A percentile compares a stretch with the other conserved stretches of the same genome.
phyloP scores from a whole-genome alignment of 2,329 filamentous ascomycete genomes.

The Sporothrix pseudoabietina region DNA sequence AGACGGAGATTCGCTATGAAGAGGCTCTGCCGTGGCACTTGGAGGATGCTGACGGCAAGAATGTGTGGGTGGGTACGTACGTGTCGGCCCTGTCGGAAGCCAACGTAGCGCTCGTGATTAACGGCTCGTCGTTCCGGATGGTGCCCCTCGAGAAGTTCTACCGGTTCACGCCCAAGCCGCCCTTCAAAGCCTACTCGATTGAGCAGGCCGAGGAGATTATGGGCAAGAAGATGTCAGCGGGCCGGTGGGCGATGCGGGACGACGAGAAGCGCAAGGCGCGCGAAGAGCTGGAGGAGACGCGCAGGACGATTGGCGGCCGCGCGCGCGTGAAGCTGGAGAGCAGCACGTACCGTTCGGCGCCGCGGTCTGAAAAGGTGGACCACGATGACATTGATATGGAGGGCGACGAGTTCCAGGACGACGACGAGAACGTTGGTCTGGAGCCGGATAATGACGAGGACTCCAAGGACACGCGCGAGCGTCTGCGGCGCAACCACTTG shows the following conservation, averaged over 20 bases:
- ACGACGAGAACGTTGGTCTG: conserved; percentile 76
- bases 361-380: conserved; percentile 66
- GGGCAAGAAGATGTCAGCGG: conserved; percentile 73
- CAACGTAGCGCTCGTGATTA: conserved; percentile 76
- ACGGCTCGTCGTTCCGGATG: conserved; percentile 73
- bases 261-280: conserved; percentile 60
- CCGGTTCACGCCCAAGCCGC: conserved; percentile 77
- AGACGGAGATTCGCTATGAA: conserved; percentile 77
- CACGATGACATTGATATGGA: conserved; percentile 69
- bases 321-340: conserved; percentile 70
- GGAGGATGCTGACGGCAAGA: conserved; percentile 94
- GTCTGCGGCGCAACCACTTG: conserved; percentile 79
- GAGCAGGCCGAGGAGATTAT: conserved; percentile 85
- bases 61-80: conserved; percentile 90
- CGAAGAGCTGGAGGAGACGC: conserved; percentile 63
- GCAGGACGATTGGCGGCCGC: conserved; percentile 53
- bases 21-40: conserved; percentile 96
- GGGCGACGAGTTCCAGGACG: conserved; percentile 79
- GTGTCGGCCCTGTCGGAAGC: conserved; percentile 85
- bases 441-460: conserved; percentile 83
- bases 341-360: conserved; percentile 62
- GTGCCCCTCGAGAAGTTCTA: conserved; percentile 96
- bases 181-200: conserved; percentile 74
- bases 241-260: conserved; percentile 77
- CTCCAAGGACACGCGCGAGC: conserved; percentile 68